Evolutionary conservation across 805 yeast species (phyloP).

Genomic region (Wickerhamomyces sydowiorum): DNA sequence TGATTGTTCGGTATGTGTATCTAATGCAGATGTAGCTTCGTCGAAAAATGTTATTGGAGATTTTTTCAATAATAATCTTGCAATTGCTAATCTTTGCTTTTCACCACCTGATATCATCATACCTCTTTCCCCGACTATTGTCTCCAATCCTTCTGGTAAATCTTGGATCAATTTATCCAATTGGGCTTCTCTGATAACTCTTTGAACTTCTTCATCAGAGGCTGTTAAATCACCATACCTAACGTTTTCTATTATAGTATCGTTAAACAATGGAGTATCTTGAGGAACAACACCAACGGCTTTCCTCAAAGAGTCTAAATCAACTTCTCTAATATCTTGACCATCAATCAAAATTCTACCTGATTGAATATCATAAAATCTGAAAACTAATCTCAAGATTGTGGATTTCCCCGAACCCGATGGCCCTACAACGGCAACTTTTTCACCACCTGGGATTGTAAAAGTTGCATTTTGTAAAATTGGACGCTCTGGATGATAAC

Average conservation of each 20-base stretch:
- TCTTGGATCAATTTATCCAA: constrained; percentile 55
- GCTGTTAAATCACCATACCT: constrained; percentile 79
- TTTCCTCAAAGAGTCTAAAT: constrained; percentile 66
- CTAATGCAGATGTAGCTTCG: constrained; percentile 95
- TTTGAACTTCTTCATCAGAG: constrained; percentile 60
- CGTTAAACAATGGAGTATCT: constrained; percentile 94
- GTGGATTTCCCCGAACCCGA: constrained; percentile 96
- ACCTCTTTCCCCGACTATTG: constrained; percentile 96
- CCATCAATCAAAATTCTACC: constrained; percentile 87
- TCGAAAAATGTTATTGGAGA: constrained; percentile 92
- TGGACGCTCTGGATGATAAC: constrained; percentile 85
- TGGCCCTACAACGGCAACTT: constrained; percentile 94
- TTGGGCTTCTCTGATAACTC: constrained; percentile 65
- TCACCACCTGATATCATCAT: constrained; percentile 99
- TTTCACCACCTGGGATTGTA: constrained; percentile 83
- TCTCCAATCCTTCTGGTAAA: constrained; percentile 78
- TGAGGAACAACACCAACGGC: constrained; percentile 94
- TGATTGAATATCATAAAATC: constrained; percentile 78
- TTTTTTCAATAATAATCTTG: constrained; percentile 78
- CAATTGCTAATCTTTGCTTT: constrained; percentile 91
- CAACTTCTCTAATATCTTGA: constrained; percentile 73
- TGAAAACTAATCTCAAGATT: constrained; percentile 70
- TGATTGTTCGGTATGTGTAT: constrained; percentile 92
- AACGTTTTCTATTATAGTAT: constrained; percentile 80
- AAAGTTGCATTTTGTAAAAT: constrained; percentile 78